Evolutionary conservation across 2,329 filamentous ascomycete species (phyloP), one percentile per base, ranked within the genome.

Genomic region (Fusarium pininemorale): DNA sequence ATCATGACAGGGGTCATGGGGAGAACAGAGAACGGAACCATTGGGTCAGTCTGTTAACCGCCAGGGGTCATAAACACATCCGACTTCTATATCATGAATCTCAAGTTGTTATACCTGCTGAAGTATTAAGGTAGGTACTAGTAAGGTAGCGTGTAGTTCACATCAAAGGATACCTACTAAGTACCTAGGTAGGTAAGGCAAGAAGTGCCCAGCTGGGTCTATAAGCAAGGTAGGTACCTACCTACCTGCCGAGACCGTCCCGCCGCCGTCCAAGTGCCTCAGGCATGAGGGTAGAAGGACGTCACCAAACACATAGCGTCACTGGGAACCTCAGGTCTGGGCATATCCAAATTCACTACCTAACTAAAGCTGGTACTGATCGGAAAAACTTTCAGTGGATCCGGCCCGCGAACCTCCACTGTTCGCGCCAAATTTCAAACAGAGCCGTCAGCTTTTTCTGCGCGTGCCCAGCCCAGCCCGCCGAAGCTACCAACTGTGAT

Each of bases 361-460:
- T 35, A n/a, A 35, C 32, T 35, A n/a, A 35, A 58, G 47, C 44
- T 60, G 50, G 54, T 73, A 55, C 37, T 69, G 63, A 66, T 75
- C 77, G 77, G 75, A 79, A 79, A 78, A 79, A 79, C 75, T 75
- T 79, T 79, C 74, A 77, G 75, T 79, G 77, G 77, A 70, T 42
- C 69, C 73, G 64, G 68, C 69, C 66, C 57, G 62, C 45, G 51
- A 61, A 63, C 56, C 63, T 56, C 67, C 67, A 70, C 61, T 68
- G 71, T 62, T 70, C 72, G 77, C 74, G 77, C 78, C 75, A 80
- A 80, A 80, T 79, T 79, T 80, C 77, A 57, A 73, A 69, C 62
- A 70, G 63, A 72, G 65, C 74, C 71, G 77, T 77, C 79, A 78
- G 79, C 79, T 78, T 81, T 81, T 78, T 80, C 78, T 79, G 80